These are phyloP conservation scores for Tolypocladium pustulatum DNA, from an alignment of 2,329 filamentous ascomycete genomes.

Conservation along the genomic window DNA sequence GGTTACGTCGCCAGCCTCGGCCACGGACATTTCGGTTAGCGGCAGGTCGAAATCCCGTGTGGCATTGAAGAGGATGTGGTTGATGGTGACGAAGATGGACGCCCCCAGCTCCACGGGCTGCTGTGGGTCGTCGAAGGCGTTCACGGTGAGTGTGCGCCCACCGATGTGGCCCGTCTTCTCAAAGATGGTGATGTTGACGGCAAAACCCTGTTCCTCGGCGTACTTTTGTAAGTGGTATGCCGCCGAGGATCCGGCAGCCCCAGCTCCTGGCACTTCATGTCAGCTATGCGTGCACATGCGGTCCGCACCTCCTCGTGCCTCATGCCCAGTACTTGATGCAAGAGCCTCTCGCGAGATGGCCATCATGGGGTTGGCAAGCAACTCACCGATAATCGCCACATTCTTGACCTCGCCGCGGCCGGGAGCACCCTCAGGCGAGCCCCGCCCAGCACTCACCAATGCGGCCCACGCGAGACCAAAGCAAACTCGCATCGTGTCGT, in stretches of 20 bases:
- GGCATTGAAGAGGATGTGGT: conserved; percentile 71
- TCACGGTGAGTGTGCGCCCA: conserved; percentile 76
- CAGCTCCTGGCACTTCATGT: conserved; percentile 53
- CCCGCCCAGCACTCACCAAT: conserved; percentile 7
- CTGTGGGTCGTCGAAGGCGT: conserved; percentile 57
- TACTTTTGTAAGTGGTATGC: conserved; percentile 74
- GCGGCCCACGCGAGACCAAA: conserved; percentile 5
- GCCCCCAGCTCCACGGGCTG: conserved; percentile 78
- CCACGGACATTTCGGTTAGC: conserved; percentile 32
- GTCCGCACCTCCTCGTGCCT: not conserved
- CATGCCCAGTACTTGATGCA: not conserved
- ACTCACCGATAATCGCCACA: conserved; percentile 26
- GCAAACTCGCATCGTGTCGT: conserved; percentile 5
- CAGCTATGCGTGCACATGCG: not conserved
- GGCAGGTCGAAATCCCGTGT: conserved; percentile 60
- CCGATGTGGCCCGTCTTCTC: conserved; percentile 71
- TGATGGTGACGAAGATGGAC: conserved; percentile 81
- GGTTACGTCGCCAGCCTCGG: conserved; percentile 44
- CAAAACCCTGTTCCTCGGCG: conserved; percentile 47
- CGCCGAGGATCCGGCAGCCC: conserved; percentile 75
- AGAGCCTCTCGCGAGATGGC: not conserved
- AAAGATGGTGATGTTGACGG: conserved; percentile 76
- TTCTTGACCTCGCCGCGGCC: conserved; percentile 15
- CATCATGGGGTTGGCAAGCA: not conserved
- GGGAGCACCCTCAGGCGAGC: conserved; percentile 2